Base-by-base conservation (phyloP, 371 early-diverging fungal species). In the Gilbertella persicaria region DNA sequence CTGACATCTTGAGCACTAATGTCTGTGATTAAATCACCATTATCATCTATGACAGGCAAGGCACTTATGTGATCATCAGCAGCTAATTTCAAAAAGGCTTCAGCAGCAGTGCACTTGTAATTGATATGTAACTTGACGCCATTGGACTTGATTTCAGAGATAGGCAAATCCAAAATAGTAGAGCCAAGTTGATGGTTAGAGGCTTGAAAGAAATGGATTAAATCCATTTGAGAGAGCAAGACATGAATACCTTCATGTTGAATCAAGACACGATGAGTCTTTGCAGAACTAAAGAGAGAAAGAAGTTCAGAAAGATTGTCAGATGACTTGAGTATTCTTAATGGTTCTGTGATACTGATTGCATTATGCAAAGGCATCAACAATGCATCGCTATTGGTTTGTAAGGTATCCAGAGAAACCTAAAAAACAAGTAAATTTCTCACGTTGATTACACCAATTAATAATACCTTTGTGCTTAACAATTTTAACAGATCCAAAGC, bases 1-100 rank as follows among this genome's bases (percentile, higher is more conserved):
- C 86, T 69, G 25, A 86, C 50, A 60, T 86, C 83, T n/a, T 73
- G 73, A 2, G 86, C 78, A 25, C 83, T 83, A 29, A 86, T 65
- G 39, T 82, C 84, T 5, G 77, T 73, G 5, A 86, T 74, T 30
- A 86, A 49, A 2, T 57, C 62, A 19, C 29, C 41, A 2, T 73
- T 75, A 51, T 75, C 68, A 44, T 80, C 78, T 5, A 82, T 66
- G 37, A 86, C 64, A 19, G 81, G 79, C 4, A 84, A 69, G 6
- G 80, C 79, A 50, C 71, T 75, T 8, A 81, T 67, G 8, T 54
- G 52, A 1, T 41, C 37, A 23, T 75, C 52, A 4, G 66, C 61
- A 0, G 78, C 71, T 39, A 84, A 68, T 42, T 70, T 73, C 36
- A 69, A 55, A 50, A 86, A 80, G 0, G 78, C 84, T 30, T 69